Percentiles rank a stretch among this genome's conserved stretches.
Evolutionary conservation across 2,329 filamentous ascomycete genomes (phyloP).

Genomic region (Colletotrichum aenigma): DNA sequence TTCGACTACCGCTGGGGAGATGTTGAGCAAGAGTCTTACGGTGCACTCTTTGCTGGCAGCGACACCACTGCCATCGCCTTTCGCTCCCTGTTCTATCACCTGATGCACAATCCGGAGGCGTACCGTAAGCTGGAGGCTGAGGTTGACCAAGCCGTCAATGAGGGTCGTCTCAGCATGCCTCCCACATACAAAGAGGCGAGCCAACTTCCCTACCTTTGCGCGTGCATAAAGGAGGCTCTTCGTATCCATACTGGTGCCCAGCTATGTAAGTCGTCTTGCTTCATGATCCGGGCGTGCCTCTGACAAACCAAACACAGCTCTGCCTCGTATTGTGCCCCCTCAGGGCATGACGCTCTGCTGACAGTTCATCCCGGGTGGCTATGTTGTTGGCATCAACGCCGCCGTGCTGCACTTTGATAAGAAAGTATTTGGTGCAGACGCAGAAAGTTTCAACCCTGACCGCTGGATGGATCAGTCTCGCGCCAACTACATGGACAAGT

Average conservation of each 20-base stretch:
- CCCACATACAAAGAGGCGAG: slow-evolving; percentile 20
- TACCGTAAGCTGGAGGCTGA: slow-evolving; percentile 34
- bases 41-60: slow-evolving; percentile 35
- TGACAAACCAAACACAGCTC: neutral
- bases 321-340: neutral
- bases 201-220: slow-evolving; percentile 39
- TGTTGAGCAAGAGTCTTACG: neutral
- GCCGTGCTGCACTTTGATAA: neutral
- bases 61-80: slow-evolving; percentile 40
- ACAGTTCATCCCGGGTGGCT: neutral
- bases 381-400: neutral
- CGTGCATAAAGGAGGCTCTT: slow-evolving; percentile 52
- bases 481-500: neutral
- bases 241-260: slow-evolving; percentile 46
- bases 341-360: neutral
- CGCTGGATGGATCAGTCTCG: neutral
- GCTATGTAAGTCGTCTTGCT: neutral
- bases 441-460: neutral
- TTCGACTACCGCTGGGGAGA: neutral
- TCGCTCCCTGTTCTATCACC: slow-evolving; percentile 39
- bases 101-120: slow-evolving; percentile 34
- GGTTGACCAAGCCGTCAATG: slow-evolving; percentile 22
- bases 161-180: neutral
- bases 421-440: neutral
- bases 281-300: neutral